These are phyloP conservation scores for Botrytis fabae DNA, from an alignment of 2,329 filamentous ascomycete species.

Conservation along the genomic window DNA sequence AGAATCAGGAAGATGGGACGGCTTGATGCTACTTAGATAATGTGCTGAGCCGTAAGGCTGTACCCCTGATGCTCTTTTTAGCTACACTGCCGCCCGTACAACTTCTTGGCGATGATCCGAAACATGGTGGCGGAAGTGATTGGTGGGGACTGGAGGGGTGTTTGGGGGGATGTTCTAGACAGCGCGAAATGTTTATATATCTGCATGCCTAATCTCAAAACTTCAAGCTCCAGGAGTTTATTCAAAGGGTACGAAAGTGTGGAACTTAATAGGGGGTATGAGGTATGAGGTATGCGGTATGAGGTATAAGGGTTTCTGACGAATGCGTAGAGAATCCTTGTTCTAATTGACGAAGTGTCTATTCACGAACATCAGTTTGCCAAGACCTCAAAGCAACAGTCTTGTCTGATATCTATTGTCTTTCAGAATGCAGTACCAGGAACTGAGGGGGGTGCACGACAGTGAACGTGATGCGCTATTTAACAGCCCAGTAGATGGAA, in stretches of 20 bases:
- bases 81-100: neutral
- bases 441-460: neutral
- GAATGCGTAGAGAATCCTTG: neutral
- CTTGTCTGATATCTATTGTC: neutral
- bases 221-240: neutral
- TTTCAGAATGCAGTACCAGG: neutral
- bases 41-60: constrained; percentile 6
- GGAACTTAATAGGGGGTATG: neutral
- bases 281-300: neutral
- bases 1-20: neutral
- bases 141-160: neutral
- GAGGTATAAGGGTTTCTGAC: neutral
- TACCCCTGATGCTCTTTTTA: neutral
- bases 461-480: neutral
- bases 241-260: neutral
- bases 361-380: neutral
- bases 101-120: constrained; percentile 6
- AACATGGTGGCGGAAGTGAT: constrained; percentile 14
- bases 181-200: neutral
- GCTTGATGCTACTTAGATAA: neutral
- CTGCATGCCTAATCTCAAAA: neutral
- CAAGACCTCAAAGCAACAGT: neutral
- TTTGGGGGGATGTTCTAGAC: neutral
- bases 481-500: neutral
- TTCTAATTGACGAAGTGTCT: neutral